phyloP scores from a whole-genome alignment of 2,329 filamentous ascomycete species.

The Hypoxylon sp. region DNA sequence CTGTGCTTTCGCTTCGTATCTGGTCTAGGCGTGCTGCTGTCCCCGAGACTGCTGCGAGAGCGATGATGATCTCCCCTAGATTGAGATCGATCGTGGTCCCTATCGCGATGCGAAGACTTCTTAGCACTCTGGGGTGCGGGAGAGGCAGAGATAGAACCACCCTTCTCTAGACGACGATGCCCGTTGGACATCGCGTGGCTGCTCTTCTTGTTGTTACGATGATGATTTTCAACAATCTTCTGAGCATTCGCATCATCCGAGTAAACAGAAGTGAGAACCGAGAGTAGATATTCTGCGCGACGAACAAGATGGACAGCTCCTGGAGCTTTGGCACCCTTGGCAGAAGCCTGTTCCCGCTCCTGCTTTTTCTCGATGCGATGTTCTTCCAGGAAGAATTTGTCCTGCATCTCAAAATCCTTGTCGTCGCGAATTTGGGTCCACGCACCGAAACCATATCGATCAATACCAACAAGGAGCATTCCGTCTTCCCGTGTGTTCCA shows the following conservation, averaged over 20 bases:
- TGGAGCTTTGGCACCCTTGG: slow-evolving; percentile 86
- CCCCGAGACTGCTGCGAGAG: slow-evolving; percentile 60
- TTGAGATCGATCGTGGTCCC: slow-evolving; percentile 54
- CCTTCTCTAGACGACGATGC: slow-evolving; percentile 66
- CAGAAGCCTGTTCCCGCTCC: slow-evolving; percentile 80
- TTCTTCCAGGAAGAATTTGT: slow-evolving; percentile 97
- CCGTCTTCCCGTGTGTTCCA: slow-evolving; percentile 96
- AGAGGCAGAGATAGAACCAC: slow-evolving; percentile 72
- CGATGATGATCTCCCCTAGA: slow-evolving; percentile 59
- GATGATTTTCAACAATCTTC: slow-evolving; percentile 87
- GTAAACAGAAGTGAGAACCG: slow-evolving; percentile 89
- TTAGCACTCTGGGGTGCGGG: slow-evolving; percentile 67
- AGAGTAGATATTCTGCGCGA: slow-evolving; percentile 91
- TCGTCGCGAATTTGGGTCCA: slow-evolving; percentile 97
- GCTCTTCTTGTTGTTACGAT: slow-evolving; percentile 89
- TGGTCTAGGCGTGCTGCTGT: slow-evolving; percentile 59
- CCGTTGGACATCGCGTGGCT: slow-evolving; percentile 62
- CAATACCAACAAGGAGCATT: slow-evolving; percentile 95
- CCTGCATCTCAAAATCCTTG: slow-evolving; percentile 79
- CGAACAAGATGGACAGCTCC: slow-evolving; percentile 97
- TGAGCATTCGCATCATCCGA: slow-evolving; percentile 78
- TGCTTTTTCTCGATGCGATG: slow-evolving; percentile 98
- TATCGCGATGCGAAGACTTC: slow-evolving; percentile 57
- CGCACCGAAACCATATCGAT: slow-evolving; percentile 91
- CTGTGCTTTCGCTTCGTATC: slow-evolving; percentile 70